phyloP scores from a whole-genome alignment of 2,329 filamentous ascomycete genomes.

The Coniosporium tulheliwenetii region DNA sequence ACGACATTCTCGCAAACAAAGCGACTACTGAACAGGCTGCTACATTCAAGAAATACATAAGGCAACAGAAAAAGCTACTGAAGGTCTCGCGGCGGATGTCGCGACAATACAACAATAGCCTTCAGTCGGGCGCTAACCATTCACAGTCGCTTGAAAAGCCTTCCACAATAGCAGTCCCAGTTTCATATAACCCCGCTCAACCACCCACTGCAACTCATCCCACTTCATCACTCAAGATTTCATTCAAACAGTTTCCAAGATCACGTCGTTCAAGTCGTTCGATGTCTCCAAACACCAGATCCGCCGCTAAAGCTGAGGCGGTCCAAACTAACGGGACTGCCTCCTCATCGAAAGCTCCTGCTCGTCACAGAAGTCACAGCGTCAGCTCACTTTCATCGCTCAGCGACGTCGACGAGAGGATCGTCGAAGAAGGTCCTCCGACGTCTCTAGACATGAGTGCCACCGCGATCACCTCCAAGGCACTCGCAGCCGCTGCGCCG shows the following conservation, averaged over 20 bases:
- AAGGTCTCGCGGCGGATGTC: slow-evolving; percentile 5
- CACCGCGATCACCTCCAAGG: not conserved
- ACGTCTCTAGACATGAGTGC: not conserved
- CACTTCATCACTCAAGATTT: too few relatives aligned
- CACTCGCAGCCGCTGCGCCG: not conserved
- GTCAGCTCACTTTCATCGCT: not conserved
- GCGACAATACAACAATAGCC: too few relatives aligned
- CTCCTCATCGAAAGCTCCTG: not conserved
- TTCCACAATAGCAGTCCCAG: too few relatives aligned
- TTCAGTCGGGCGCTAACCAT: too few relatives aligned
- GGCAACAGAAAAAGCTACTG: slow-evolving; percentile 24
- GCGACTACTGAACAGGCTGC: slow-evolving; percentile 21
- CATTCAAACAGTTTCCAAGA: too few relatives aligned
- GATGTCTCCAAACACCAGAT: slow-evolving; percentile 7
- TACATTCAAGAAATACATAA: slow-evolving; percentile 27
- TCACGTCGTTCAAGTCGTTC: too few relatives aligned
- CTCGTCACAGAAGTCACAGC: not conserved
- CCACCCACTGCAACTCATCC: too few relatives aligned
- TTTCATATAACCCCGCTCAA: too few relatives aligned
- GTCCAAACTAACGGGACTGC: not conserved
- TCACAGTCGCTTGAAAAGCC: too few relatives aligned
- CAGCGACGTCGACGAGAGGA: slow-evolving; percentile 9
- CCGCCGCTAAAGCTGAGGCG: not conserved
- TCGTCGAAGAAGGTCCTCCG: not conserved
- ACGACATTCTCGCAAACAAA: slow-evolving; percentile 25